Conservation (phyloP, 805 yeast genomes). For the Candida stauntonica region DNA sequence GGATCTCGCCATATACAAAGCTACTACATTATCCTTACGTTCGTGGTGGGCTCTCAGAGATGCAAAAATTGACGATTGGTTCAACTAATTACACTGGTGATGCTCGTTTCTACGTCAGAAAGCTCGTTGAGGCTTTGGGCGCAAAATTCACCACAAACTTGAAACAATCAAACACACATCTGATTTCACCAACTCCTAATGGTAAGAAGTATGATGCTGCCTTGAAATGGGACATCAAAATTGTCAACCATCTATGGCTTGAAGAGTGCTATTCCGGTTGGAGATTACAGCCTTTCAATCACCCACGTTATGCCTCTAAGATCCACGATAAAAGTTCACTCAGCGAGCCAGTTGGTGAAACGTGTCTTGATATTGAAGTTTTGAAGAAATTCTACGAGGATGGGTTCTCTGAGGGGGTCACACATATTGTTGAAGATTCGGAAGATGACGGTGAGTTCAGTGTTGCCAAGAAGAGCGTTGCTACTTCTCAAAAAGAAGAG, state of each 20-base stretch:
- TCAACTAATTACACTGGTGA: slow-evolving; percentile 85
- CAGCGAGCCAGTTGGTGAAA: slow-evolving; percentile 49
- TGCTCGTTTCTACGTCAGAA: slow-evolving; percentile 67
- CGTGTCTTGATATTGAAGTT: slow-evolving; percentile 39
- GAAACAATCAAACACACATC: slow-evolving; percentile 61
- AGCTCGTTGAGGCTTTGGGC: slow-evolving; percentile 63
- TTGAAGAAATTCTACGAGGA: slow-evolving; percentile 37
- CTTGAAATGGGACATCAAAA: slow-evolving; percentile 55
- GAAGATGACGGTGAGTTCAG: slow-evolving; percentile 18
- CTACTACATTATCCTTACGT: slow-evolving; percentile 68
- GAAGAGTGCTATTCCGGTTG: slow-evolving; percentile 73
- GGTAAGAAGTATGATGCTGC: slow-evolving; percentile 82
- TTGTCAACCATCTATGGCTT: slow-evolving; percentile 83
- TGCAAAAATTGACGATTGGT: slow-evolving; percentile 53
- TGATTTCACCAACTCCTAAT: slow-evolving; percentile 58
- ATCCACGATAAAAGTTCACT: slow-evolving; percentile 17
- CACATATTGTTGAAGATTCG: slow-evolving; percentile 23
- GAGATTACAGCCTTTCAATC: slow-evolving; percentile 43
- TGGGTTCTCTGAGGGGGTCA: slow-evolving; percentile 18
- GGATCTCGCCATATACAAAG: slow-evolving; percentile 50
- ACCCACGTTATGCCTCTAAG: slow-evolving; percentile 40
- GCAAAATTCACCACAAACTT: slow-evolving; percentile 68
- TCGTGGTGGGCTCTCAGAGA: slow-evolving; percentile 44
- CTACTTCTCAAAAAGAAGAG: not conserved
- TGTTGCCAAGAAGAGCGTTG: not conserved